Conservation (phyloP, 2,329 filamentous ascomycete species). For the Raffaelea ambrosiae region DNA sequence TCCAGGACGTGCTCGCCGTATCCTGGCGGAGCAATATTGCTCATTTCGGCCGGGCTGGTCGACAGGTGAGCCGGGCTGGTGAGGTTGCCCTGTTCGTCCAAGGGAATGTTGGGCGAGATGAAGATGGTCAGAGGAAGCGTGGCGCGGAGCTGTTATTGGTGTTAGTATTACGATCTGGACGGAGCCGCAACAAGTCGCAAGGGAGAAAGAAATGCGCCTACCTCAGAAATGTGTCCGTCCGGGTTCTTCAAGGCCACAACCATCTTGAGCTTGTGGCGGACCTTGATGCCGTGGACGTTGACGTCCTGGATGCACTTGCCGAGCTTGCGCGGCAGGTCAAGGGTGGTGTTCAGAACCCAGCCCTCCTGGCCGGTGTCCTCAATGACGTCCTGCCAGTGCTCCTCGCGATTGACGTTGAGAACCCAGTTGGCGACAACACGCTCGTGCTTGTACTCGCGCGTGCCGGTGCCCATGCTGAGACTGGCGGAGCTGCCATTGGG, state of each 20-base stretch:
- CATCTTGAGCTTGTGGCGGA: constrained; percentile 87
- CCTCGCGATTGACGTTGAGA: constrained; percentile 44
- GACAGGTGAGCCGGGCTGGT: constrained; percentile 47
- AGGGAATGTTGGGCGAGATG: constrained; percentile 86
- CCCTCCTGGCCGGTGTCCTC: constrained; percentile 60
- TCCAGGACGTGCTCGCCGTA: constrained; percentile 89
- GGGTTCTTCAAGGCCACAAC: constrained; percentile 89
- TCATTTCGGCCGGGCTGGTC: constrained; percentile 40
- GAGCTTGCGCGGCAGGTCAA: constrained; percentile 72
- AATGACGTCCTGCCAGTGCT: constrained; percentile 62
- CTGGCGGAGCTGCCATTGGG: constrained; percentile 37
- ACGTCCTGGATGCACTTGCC: constrained; percentile 83
- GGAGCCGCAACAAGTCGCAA: background rate
- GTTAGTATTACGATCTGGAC: background rate
- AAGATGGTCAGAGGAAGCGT: constrained; percentile 88
- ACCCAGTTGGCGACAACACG: constrained; percentile 55
- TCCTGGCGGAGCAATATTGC: constrained; percentile 73
- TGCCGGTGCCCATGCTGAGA: constrained; percentile 34
- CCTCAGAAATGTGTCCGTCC: constrained; percentile 84
- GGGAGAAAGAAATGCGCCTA: background rate
- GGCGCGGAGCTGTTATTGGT: constrained; percentile 54
- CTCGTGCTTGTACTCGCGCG: constrained; percentile 52
- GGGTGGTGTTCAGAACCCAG: constrained; percentile 51
- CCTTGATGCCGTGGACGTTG: constrained; percentile 80
- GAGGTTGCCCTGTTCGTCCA: constrained; percentile 80